phyloP scores from a whole-genome alignment of 2,329 filamentous ascomycete genomes.

The Pseudogymnoascus sp. region DNA sequence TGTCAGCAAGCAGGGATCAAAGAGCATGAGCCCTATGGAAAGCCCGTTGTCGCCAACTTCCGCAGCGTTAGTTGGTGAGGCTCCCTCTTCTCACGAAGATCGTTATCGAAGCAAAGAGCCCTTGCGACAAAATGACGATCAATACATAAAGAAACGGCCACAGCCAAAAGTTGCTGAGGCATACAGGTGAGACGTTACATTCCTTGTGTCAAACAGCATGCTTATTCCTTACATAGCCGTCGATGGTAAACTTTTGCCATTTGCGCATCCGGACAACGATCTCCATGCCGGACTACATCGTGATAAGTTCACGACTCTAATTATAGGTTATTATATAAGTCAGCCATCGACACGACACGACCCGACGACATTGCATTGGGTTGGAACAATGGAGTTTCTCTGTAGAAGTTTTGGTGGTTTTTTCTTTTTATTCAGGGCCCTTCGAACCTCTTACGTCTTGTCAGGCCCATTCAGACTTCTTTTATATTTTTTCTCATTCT shows the following conservation, averaged over 20 bases:
- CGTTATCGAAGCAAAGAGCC: slow-evolving; percentile 18
- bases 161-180: slow-evolving; percentile 33
- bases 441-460: not conserved
- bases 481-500: not conserved
- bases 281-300: not conserved
- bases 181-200: slow-evolving; percentile 27
- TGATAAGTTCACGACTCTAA: not conserved
- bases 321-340: not conserved
- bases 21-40: not conserved
- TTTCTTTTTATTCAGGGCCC: not conserved
- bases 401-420: slow-evolving; percentile 2
- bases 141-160: slow-evolving; percentile 26
- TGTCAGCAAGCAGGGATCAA: not conserved
- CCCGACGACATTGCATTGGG: not conserved
- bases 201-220: not conserved
- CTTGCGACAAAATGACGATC: slow-evolving; percentile 28
- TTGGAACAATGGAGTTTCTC: not conserved
- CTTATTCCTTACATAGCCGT: slow-evolving; percentile 22
- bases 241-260: slow-evolving; percentile 29
- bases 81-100: slow-evolving; percentile 1
- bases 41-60: slow-evolving; percentile 23
- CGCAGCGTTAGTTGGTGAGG: slow-evolving; percentile 24
- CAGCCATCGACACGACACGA: not conserved
- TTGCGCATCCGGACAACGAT: not conserved
- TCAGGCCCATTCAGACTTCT: not conserved